phyloP scores from a whole-genome alignment of 352 stramenopile genomes.

The Globisporangium acanthophoron region DNA sequence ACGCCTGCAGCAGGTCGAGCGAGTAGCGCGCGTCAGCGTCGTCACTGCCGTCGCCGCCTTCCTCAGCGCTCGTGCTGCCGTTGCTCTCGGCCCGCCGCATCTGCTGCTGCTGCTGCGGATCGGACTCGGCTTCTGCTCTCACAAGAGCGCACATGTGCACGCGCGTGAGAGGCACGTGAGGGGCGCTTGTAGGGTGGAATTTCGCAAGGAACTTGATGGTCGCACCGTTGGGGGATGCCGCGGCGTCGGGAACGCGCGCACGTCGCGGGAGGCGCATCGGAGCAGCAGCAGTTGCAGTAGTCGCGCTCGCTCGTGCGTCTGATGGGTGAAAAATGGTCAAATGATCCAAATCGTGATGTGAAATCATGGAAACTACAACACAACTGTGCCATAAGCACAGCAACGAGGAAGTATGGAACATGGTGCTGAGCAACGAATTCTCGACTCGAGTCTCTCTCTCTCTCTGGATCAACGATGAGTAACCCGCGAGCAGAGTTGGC shows the following conservation, averaged over 20 bases:
- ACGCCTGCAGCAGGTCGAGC: constrained; percentile 66
- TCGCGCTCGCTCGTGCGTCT: not conserved
- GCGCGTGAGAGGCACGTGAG: not conserved
- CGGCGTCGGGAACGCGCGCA: not conserved
- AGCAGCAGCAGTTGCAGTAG: not conserved
- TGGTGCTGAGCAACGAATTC: no score
- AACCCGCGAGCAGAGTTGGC: no score
- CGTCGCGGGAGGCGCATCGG: not conserved
- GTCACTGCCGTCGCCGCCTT: not conserved
- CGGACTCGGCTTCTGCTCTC: not conserved
- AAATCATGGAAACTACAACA: no score
- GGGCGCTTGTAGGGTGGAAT: not conserved
- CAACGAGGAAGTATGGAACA: no score
- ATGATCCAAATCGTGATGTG: not conserved
- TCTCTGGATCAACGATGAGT: no score
- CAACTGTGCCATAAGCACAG: no score
- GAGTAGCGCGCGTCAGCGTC: constrained; percentile 30
- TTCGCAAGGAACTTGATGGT: not conserved
- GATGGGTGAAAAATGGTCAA: not conserved
- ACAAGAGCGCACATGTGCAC: not conserved
- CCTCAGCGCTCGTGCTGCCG: not conserved
- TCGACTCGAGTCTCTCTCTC: no score
- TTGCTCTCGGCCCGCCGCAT: not conserved
- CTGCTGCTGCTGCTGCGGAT: not conserved
- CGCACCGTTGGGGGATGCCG: not conserved